Percentiles rank a stretch among this genome's conserved stretches.
Conservation (phyloP, 2,329 filamentous ascomycete species). For the Anthostomella pinea region DNA sequence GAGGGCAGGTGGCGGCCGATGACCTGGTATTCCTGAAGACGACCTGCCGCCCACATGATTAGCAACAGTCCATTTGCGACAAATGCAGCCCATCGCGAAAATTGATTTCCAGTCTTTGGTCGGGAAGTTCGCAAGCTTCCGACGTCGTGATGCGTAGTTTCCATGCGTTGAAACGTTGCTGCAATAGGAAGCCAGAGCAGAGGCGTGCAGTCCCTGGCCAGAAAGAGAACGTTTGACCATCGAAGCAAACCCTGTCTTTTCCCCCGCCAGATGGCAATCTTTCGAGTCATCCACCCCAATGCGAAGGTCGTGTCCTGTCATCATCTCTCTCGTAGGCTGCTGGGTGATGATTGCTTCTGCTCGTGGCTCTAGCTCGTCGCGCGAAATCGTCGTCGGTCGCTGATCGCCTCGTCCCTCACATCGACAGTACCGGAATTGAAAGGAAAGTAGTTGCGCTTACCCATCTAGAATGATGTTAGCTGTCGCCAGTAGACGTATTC, state of each 20-base stretch:
- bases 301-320: too few relatives aligned
- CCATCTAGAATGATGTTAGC: conserved; percentile 30
- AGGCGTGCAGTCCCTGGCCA: too few relatives aligned
- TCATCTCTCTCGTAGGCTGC: background rate
- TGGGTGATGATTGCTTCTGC: background rate
- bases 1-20: conserved; percentile 98
- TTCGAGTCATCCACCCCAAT: too few relatives aligned
- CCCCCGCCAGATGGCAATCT: too few relatives aligned
- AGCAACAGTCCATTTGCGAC: conserved; percentile 19
- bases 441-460: conserved; percentile 28
- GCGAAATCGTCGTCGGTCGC: conserved; percentile 8
- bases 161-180: too few relatives aligned
- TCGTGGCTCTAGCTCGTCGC: conserved; percentile 18
- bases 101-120: too few relatives aligned
- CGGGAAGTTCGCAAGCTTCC: too few relatives aligned
- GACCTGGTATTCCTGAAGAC: conserved; percentile 99
- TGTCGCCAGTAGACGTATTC: conserved; percentile 2
- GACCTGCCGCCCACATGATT: conserved; percentile 63
- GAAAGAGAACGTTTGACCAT: too few relatives aligned
- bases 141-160: too few relatives aligned
- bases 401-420: conserved; percentile 14
- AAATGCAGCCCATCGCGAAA: background rate
- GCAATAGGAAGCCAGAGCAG: too few relatives aligned
- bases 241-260: too few relatives aligned
- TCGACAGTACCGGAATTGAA: conserved; percentile 14